phyloP scores from a whole-genome alignment of 768 basidiomycete genomes.

The Mycena latifolia region DNA sequence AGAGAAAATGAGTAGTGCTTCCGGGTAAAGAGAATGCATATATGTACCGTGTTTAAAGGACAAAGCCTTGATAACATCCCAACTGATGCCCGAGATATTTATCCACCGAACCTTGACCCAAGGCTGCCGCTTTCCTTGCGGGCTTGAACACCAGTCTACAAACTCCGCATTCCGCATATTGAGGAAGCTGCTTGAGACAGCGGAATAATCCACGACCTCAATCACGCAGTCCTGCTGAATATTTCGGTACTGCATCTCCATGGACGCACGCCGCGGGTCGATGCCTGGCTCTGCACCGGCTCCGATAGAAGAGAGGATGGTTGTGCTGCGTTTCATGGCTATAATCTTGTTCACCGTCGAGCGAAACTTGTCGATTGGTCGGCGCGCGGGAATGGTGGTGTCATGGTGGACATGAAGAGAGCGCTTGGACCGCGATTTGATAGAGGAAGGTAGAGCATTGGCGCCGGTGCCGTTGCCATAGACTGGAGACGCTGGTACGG shows the following conservation, averaged over 20 bases:
- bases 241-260: conserved; percentile 61
- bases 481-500: conserved; percentile 13
- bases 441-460: conserved; percentile 7
- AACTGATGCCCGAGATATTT: conserved; percentile 71
- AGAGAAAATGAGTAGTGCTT: background rate
- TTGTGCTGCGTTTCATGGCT: conserved; percentile 55
- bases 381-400: background rate
- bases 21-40: conserved; percentile 26
- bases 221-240: conserved; percentile 70
- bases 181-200: conserved; percentile 55
- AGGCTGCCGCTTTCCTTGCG: conserved; percentile 42
- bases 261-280: conserved; percentile 64
- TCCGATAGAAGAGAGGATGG: conserved; percentile 40
- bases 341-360: conserved; percentile 58
- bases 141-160: conserved; percentile 55
- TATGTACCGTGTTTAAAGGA: conserved; percentile 68
- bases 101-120: conserved; percentile 73
- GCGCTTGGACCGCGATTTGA: conserved; percentile 31
- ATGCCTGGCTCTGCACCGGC: conserved; percentile 76
- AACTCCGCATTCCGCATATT: conserved; percentile 66
- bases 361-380: conserved; percentile 53
- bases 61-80: conserved; percentile 73
- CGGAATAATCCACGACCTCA: conserved; percentile 71
- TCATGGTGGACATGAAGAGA: conserved; percentile 25
- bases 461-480: conserved; percentile 24